Base-by-base conservation (phyloP, 106 monocot genomes). In the Phalaenopsis equestris region DNA sequence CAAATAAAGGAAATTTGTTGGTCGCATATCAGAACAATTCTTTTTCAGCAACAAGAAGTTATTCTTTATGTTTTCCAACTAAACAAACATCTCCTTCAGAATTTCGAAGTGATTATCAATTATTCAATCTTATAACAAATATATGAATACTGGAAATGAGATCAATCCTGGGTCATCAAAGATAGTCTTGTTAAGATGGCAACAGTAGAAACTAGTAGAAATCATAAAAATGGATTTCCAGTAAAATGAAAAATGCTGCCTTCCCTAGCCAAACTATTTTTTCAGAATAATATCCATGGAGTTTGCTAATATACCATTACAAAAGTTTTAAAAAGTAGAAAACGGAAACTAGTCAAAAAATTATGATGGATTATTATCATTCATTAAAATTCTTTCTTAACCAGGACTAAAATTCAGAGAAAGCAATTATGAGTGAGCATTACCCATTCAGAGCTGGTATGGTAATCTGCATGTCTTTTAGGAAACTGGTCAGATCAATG, bases 391-490 rank as follows among this genome's bases (percentile, higher is more conserved):
- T 70, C 14, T 42, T 36, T 3, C 74, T 19, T 18, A 43, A 6
- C 43, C n/a, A 74, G 6, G 17, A 24, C 43, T 43, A 43, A 83
- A 56, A 73, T 16, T 47, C 68, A 41, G n/a, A 73, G 75, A 15
- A 77, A 76, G 8, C 37, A 56, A 73, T 82, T 7, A 68, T 17
- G 47, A 82, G 47, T 45, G 42, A 21, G 56, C 64, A 70, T 87
- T 91, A 95, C 99, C 99, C 99, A 81, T 93, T 99, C 45, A 99
- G 75, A 36, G 87, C 87, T 78, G 99, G 94, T 67, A 93, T 76
- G 56, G 91, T 86, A 57, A 99, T 82, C 61, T 90, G 82, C 19
- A 73, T 73, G 73, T 86, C 87, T 70, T 88, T 82, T 47, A 95
- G 45, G 75, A 78, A 79, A 61, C 23, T 55, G 67, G 79, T 88